Evolutionary conservation across 2,329 filamentous ascomycete species (phyloP), one percentile per base, ranked within the genome.

Genomic region (Fusarium floridanum): DNA sequence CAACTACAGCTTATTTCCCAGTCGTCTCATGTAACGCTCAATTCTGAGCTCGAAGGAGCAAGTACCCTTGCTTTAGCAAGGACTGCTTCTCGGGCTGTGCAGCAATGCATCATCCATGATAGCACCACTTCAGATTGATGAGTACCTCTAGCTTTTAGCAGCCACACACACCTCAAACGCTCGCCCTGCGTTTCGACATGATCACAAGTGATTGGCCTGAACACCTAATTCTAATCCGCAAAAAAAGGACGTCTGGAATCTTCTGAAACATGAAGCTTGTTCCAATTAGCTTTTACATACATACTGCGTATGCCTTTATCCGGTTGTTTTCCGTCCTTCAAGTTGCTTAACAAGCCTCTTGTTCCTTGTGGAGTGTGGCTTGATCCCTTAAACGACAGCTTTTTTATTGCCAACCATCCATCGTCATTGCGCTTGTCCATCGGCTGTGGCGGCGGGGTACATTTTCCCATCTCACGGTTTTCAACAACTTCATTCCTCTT

Each of bases 51-150:
- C 29, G 37, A 29, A 12, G 29, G n/a, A 20, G 9, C 22, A 53
- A 22, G 43, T 41, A 66, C 24, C 57, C 29, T 63, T 20, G 36
- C 16, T 62, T 20, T 62, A 32, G n/a, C 63, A 43, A 39, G 27
- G 61, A 37, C 61, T 53, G 48, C 41, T 71, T 56, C 61, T 61
- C 65, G 61, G 67, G 59, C 34, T 43, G 64, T 67, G 56, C 55
- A 41, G 67, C 67, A 62, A 66, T 76, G 73, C 67, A 75, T 71
- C 63, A 70, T 69, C 32, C 41, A 68, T 74, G 57, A 72, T 76
- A 55, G 37, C 56, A 64, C 45, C 41, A 45, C 50, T 37, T 56
- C 55, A 55, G 32, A 55, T 55, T 61, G 55, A 61, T 66, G 34
- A 36, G 24, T 27, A 62, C 14, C 22, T 24, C 12, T 34, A 34